Evolutionary conservation across 495 filamentous ascomycete genomes (phyloP), one percentile per base, ranked within the genome.

Genomic region (Podospora sp.): DNA sequence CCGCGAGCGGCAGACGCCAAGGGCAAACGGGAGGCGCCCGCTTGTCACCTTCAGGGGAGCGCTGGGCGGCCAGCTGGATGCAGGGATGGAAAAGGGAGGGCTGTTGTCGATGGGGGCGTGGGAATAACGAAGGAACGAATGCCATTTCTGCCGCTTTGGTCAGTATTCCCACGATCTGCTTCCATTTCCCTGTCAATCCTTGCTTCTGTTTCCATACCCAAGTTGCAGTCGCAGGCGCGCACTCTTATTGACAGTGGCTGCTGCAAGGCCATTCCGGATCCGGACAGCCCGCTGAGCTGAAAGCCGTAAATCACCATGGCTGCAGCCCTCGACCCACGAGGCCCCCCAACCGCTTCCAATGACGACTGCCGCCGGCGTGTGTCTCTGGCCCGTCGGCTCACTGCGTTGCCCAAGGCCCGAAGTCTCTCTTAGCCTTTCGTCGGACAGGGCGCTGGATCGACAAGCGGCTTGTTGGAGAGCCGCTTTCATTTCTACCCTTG

Each of bases 281-380:
- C 63, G 68, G 68, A 40, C 58, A 58, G 66, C 40, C 40, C 5
- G 40, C 69, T 71, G 69, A 71, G 33, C 60, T 70, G 66, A 66
- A 62, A 65, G 21, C 51, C 59, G 40, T 55, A 53, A 55, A 51
- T 36, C 60, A 55, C 68, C 65, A 65, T 50, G 60, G 59, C 59
- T 61, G 33, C 59, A n/a, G 59, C 59, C 29, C 29, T 61, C 16
- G 12, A 20, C 59, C 29, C 29, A 12, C 26, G 1, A 5, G 0
- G 3, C 29, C 29, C 33, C 33, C 1, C 29, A 14, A 24, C 59
- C 16, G 59, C 35, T 36, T 36, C 61, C 40, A 63, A 51, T 63
- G 61, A 53, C 6, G 22, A 46, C 6, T 51, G 61, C 61, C 61
- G 61, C 22, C 61, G 61, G 46, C 61, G 61, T 25, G 46, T 20